Conservation (phyloP, 129 eudicot species). For the Apium graveolens region DNA sequence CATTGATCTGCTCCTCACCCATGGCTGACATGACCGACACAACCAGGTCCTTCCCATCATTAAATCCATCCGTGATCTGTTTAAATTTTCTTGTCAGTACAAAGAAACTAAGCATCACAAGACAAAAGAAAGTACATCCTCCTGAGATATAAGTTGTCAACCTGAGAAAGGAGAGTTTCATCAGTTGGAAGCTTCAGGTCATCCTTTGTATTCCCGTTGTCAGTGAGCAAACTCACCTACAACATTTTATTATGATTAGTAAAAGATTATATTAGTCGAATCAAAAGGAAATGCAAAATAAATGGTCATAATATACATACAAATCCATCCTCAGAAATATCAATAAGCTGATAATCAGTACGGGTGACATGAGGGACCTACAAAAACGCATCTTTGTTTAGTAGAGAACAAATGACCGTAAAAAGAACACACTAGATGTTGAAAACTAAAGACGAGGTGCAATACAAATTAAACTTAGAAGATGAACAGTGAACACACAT, state of each 20-base stretch:
- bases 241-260: background rate
- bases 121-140: conserved; percentile 1
- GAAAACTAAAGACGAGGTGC: background rate
- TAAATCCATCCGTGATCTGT: conserved; percentile 42
- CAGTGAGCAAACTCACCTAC: conserved; percentile 45
- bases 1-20: conserved; percentile 50
- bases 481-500: conserved; percentile 25
- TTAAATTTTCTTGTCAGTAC: background rate
- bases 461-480: background rate
- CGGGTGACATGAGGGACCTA: conserved; percentile 49
- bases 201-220: conserved; percentile 40
- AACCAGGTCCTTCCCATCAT: conserved; percentile 39
- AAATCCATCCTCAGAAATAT: conserved; percentile 46
- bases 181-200: conserved; percentile 41
- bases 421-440: background rate
- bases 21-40: conserved; percentile 45
- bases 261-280: background rate
- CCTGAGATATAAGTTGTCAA: background rate
- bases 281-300: background rate
- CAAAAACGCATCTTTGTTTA: background rate
- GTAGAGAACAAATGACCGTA: background rate
- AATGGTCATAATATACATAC: conserved; percentile 18
- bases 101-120: background rate
- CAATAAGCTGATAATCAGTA: conserved; percentile 43
- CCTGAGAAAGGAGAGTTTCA: conserved; percentile 36